phyloP scores from a whole-genome alignment of 345 rosid genomes.

The Adansonia digitata region DNA sequence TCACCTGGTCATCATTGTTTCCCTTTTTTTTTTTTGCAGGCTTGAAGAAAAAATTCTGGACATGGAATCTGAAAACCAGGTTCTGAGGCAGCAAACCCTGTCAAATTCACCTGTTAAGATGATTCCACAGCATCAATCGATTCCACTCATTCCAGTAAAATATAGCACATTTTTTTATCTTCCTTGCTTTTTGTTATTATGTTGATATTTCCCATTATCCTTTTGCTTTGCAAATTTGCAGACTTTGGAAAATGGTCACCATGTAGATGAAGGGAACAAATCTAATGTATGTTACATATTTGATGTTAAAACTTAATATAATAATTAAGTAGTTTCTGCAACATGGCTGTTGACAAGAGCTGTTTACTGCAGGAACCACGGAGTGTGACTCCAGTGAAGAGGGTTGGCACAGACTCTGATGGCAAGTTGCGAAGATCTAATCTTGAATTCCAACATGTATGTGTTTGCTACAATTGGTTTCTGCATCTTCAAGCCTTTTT shows the following conservation, averaged over 20 bases:
- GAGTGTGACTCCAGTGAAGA: conserved; percentile 56
- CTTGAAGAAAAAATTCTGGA: conserved; percentile 80
- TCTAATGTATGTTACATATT: conserved; percentile 41
- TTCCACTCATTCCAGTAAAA: conserved; percentile 42
- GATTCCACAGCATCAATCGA: conserved; percentile 50
- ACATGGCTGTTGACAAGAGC: conserved; percentile 7
- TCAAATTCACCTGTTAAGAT: conserved; percentile 45
- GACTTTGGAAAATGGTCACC: conserved; percentile 86
- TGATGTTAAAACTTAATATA: conserved; percentile 1
- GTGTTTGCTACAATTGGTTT: conserved; percentile 16
- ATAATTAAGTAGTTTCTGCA: conserved; percentile 7
- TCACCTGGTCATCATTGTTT: conserved; percentile 11
- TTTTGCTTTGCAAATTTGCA: conserved; percentile 29
- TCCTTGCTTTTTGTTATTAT: conserved; percentile 11
- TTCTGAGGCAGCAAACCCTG: conserved; percentile 72
- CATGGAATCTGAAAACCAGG: conserved; percentile 77
- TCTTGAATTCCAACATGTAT: conserved; percentile 83
- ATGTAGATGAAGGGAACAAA: conserved; percentile 43
- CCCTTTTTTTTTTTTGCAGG: conserved; percentile 48
- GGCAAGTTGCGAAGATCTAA: conserved; percentile 62
- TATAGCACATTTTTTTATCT: conserved; percentile 10
- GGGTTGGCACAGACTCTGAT: conserved; percentile 55
- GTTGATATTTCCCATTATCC: conserved; percentile 8
- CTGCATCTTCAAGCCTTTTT: conserved; percentile 8
- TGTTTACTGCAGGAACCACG: conserved; percentile 59